Conservation (phyloP, 441 rosid genomes). For the Corymbia calophylla region DNA sequence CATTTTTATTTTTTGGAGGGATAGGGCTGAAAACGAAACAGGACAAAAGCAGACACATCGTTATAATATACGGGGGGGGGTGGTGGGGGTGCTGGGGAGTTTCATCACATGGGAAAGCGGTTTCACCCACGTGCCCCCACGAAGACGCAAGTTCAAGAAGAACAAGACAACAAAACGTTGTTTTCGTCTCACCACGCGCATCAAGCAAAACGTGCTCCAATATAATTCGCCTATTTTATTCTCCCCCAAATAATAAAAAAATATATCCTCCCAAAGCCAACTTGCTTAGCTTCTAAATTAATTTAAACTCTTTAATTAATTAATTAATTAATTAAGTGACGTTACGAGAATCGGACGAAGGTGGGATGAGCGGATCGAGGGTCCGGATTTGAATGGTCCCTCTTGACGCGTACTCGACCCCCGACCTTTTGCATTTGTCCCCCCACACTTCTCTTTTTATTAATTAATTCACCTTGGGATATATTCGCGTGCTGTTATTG, state of each 20-base stretch:
- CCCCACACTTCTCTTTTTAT: no score
- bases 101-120: slow-evolving; percentile 18
- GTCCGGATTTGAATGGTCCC: neutral
- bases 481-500: no score
- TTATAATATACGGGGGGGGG: neutral
- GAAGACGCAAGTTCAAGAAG: neutral
- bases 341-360: neutral
- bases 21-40: neutral
- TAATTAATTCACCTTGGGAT: neutral
- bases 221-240: neutral
- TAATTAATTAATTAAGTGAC: neutral
- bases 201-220: slow-evolving; percentile 26
- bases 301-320: neutral
- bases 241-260: neutral
- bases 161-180: neutral
- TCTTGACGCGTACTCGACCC: neutral
- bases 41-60: neutral
- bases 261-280: neutral
- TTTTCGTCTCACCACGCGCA: neutral
- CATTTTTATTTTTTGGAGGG: neutral
- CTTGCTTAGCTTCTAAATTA: neutral
- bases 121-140: slow-evolving; percentile 14
- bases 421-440: neutral
- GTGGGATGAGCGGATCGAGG: neutral
- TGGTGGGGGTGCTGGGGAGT: neutral